Evolutionary conservation across 2,329 filamentous ascomycete genomes (phyloP).

Genomic region (Pseudogymnoascus pannorum): DNA sequence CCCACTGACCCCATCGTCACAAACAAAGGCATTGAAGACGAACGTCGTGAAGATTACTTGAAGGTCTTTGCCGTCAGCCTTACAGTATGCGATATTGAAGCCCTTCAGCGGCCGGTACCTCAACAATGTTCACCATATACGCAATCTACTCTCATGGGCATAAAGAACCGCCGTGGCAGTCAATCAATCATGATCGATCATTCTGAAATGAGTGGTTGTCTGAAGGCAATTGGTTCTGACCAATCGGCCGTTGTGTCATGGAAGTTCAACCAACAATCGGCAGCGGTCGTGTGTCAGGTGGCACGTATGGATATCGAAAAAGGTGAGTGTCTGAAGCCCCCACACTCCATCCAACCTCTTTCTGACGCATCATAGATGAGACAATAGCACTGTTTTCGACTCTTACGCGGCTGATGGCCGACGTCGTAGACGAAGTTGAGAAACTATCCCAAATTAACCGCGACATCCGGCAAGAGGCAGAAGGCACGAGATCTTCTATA

Average conservation of each 20-base stretch:
- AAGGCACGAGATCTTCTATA: not conserved
- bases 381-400: conserved; percentile 17
- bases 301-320: conserved; percentile 51
- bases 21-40: conserved; percentile 24
- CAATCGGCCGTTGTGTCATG: conserved; percentile 58
- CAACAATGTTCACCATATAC: conserved; percentile 41
- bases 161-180: conserved; percentile 30
- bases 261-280: conserved; percentile 54
- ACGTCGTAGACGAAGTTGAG: not conserved
- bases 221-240: conserved; percentile 44
- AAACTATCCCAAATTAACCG: not conserved
- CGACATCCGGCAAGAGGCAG: not conserved
- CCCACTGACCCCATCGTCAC: conserved; percentile 19
- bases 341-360: not conserved
- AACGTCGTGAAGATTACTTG: conserved; percentile 37
- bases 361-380: conserved; percentile 24
- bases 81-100: conserved; percentile 54
- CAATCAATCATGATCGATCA: conserved; percentile 21
- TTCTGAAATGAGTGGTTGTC: conserved; percentile 40
- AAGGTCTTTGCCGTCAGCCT: conserved; percentile 55
- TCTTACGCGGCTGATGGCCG: not conserved
- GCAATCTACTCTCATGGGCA: conserved; percentile 26
- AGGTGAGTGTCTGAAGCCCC: conserved; percentile 28
- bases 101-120: conserved; percentile 43
- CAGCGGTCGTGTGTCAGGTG: conserved; percentile 54